phyloP scores from a whole-genome alignment of 768 basidiomycete species.

The Hericium coralloides region DNA sequence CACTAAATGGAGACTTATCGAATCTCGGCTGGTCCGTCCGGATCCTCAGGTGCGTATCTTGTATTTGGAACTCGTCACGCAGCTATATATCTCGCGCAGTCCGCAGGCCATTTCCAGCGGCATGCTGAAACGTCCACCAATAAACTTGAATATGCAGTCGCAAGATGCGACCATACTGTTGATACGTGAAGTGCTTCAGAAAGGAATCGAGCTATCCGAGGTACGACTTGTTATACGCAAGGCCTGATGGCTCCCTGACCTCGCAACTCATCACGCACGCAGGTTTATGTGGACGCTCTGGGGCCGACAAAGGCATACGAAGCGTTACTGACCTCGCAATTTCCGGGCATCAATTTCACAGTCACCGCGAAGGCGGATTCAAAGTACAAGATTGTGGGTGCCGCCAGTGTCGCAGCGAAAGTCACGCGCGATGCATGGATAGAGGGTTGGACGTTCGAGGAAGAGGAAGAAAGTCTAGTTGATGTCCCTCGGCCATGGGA shows the following conservation, averaged over 20 bases:
- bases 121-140: conserved; percentile 80
- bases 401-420: conserved; percentile 97
- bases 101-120: conserved; percentile 87
- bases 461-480: conserved; percentile 23
- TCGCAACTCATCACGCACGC: not conserved
- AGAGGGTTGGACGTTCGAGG: conserved; percentile 78
- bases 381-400: conserved; percentile 95
- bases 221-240: conserved; percentile 49
- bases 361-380: conserved; percentile 91
- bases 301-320: conserved; percentile 84
- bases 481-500: conserved; percentile 19
- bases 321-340: conserved; percentile 67
- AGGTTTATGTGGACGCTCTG: conserved; percentile 94
- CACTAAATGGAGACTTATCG: conserved; percentile 57
- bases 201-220: conserved; percentile 73
- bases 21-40: conserved; percentile 80
- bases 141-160: conserved; percentile 82
- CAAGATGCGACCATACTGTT: conserved; percentile 86
- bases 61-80: not conserved
- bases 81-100: conserved; percentile 28
- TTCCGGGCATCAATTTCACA: conserved; percentile 80
- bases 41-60: conserved; percentile 27
- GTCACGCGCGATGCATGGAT: conserved; percentile 90
- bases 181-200: conserved; percentile 76
- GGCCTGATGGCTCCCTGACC: not conserved